Base-by-base conservation (phyloP, 164 flowering plant species). In the Warburgia ugandensis region DNA sequence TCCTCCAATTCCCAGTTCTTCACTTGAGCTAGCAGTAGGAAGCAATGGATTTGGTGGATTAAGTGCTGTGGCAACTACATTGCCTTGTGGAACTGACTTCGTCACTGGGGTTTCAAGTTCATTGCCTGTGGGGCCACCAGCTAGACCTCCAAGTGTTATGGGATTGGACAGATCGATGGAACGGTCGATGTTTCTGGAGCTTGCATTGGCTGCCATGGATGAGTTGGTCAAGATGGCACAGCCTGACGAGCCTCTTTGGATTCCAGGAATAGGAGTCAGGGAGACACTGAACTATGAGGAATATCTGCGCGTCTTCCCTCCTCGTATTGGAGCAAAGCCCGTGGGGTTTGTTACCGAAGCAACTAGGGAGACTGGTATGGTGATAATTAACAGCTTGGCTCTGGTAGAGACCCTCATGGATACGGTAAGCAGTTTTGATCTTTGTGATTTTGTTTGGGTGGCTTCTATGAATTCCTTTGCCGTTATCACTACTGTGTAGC, bases 321-420 rank as follows among this genome's bases (percentile, higher is more conserved):
- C 88, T 48, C 76, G 83, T 64, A 77, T 81, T 53, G 99, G 95
- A 5, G 27, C 73, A 73, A 92, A 77, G 53, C 96, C 95, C 0
- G 74, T 61, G 45, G 91, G 95, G 3, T 88, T 76, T 48, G 91
- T 77, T 33, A 63, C 79, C 3, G 99, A 92, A 60, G 94, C 91
- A 7, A 73, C 91, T 0, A 69, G 94, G 38, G 96, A 81, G 58
- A 64, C 77, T 29, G 96, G 95, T 1, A 59, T 84, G 76, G 91
- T 88, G 13, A 88, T 92, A 62, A 75, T 92, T 78, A 88, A 82
- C 65, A 76, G 96, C 51, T 58, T 80, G 69, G 89, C 95, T 2
- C 89, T 92, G 28, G 96, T 92, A 6, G 96, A 88, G 66, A 88
- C 94, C 20, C 54, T 92, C 32, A 85, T 92, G 94, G 96, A 88